Evolutionary conservation across 441 rosid species (phyloP), one percentile per base, ranked within the genome.

Genomic region (Capsella rubella): DNA sequence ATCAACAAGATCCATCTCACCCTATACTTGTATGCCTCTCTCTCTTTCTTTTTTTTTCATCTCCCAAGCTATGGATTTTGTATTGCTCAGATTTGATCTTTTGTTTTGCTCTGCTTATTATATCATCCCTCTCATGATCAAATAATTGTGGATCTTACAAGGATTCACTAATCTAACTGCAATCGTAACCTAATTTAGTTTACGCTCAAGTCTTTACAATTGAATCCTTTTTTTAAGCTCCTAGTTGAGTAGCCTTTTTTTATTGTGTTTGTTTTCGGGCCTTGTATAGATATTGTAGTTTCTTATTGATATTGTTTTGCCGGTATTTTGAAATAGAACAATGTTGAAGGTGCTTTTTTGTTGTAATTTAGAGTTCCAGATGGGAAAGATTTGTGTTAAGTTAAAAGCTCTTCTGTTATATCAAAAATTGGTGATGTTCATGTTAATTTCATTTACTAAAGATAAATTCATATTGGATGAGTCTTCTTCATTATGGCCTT

Each of bases 1-100:
- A 83, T 69, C 92, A 83, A 72, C 92, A 88, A 80, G 95, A 92
- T 88, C 97, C 81, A 75, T 53, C 69, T 67, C 77, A 67, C 27
- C 61, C 81, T 4, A 49, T 68, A 15, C 40, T 64, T 89, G 99
- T 95, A 78, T 77, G 82, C 43, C 68, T 34, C 15, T 51, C 51
- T 47, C 21, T 34, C 40, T 2, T 8, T 32, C 31, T 45, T 13
- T 34, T 49, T 67, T 53, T 69, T 69, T 21, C 59, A 28, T 66
- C 42, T 50, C 45, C 2, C 8, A 14, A 27, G 9, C 52, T 8
- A 13, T 46, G 40, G 25, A 21, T 39, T 39, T 69, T 70, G 28
- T 40, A 27, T 69, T 32, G 9, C 46, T 47, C 3, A 16, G 72
- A 47, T 65, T 65, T 56, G 46, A 18, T 21, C 25, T 21, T 21